A percentile compares a stretch with the other conserved stretches of the same genome.
phyloP scores from a whole-genome alignment of 176 grass and related monocot species.

The Oryza punctata region DNA sequence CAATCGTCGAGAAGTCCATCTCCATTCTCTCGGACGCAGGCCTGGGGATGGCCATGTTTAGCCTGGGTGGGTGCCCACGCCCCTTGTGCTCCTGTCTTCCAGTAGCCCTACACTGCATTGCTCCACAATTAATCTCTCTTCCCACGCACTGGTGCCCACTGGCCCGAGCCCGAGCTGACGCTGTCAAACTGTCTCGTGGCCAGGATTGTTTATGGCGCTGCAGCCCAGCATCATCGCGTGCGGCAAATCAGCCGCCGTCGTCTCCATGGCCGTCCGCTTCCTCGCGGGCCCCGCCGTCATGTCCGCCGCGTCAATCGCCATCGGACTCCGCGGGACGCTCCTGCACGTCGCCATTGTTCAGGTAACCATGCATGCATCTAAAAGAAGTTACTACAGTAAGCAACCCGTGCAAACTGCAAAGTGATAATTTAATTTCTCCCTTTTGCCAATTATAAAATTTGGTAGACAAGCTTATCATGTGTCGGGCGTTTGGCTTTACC shows the following conservation, averaged over 20 bases:
- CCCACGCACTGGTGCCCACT: neutral
- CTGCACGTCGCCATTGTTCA: constrained; percentile 83
- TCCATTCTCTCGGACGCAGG: constrained; percentile 95
- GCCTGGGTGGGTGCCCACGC: constrained; percentile 69
- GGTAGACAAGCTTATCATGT: neutral
- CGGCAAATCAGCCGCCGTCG: constrained; percentile 56
- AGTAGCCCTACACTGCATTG: constrained; percentile 44
- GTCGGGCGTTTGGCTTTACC: constrained; percentile 14
- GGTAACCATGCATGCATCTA: constrained; percentile 25
- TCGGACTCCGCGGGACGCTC: constrained; percentile 67
- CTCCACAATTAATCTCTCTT: constrained; percentile 28
- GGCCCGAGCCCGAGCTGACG: constrained; percentile 2
- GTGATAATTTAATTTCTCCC: neutral
- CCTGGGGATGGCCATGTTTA: constrained; percentile 99
- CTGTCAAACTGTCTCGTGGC: constrained; percentile 10
- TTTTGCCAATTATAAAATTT: constrained; percentile 2
- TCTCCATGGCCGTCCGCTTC: constrained; percentile 83
- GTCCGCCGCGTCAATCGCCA: constrained; percentile 64
- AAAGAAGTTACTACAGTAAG: neutral
- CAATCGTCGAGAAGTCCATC: constrained; percentile 83
- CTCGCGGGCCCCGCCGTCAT: constrained; percentile 70
- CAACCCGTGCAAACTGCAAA: neutral
- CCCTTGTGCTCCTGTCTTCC: constrained; percentile 47
- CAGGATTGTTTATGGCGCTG: constrained; percentile 97
- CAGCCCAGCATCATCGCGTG: constrained; percentile 85